Conservation (phyloP, 2,329 filamentous ascomycete species). For the Tolypocladium ophioglossoides region DNA sequence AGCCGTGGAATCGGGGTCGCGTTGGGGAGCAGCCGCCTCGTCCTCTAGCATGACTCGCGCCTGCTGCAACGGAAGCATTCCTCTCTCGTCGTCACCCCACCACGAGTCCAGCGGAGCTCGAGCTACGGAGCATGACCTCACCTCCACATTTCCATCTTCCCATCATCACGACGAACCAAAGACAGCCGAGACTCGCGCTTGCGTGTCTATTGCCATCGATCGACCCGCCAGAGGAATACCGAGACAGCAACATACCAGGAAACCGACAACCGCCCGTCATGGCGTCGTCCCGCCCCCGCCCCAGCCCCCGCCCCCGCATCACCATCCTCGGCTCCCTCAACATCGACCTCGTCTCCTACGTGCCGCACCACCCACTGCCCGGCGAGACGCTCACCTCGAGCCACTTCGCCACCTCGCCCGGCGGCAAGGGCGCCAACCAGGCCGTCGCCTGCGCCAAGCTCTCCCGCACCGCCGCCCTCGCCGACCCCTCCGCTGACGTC, state of each 20-base stretch:
- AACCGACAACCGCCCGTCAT: not conserved
- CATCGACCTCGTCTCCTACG: slow-evolving; percentile 84
- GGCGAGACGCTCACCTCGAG: slow-evolving; percentile 81
- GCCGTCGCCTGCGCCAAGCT: slow-evolving; percentile 80
- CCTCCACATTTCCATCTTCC: not conserved
- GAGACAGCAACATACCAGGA: too few relatives aligned
- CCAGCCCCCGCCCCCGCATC: slow-evolving; percentile 47
- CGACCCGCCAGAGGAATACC: too few relatives aligned
- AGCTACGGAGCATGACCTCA: not conserved
- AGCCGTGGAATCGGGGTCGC: not conserved
- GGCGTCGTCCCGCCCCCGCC: slow-evolving; percentile 20
- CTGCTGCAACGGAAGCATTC: not conserved
- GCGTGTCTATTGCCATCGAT: too few relatives aligned
- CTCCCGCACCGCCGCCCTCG: slow-evolving; percentile 40
- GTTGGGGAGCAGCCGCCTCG: not conserved
- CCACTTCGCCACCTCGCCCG: slow-evolving; percentile 69
- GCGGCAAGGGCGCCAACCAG: slow-evolving; percentile 95
- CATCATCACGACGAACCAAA: not conserved
- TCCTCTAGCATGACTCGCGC: not conserved
- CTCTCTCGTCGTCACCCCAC: not conserved
- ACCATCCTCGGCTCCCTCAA: slow-evolving; percentile 89
- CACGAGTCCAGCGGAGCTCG: not conserved
- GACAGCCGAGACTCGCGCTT: too few relatives aligned
- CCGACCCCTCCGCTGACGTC: slow-evolving; percentile 32
- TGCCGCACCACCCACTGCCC: slow-evolving; percentile 68